Conservation (phyloP, 2,329 filamentous ascomycete species). For the Didymella lethalis region DNA sequence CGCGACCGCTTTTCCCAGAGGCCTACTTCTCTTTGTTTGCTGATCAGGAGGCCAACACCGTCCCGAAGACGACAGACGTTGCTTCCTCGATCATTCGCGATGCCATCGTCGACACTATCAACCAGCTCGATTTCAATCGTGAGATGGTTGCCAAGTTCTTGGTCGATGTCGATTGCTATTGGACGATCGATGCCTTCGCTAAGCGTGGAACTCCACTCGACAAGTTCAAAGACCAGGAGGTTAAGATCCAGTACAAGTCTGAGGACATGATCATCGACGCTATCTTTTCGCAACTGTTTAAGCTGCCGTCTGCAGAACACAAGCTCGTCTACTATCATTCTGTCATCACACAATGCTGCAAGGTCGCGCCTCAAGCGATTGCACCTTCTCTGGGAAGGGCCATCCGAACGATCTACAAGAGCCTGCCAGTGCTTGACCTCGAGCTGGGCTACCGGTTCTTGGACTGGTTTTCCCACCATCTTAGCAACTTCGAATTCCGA, state of each 20-base stretch:
- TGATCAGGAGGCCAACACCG: slow-evolving; percentile 86
- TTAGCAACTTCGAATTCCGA: slow-evolving; percentile 98
- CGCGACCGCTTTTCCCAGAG: slow-evolving; percentile 85
- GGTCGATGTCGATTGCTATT: slow-evolving; percentile 95
- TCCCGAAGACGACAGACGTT: slow-evolving; percentile 78
- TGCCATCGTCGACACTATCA: slow-evolving; percentile 88
- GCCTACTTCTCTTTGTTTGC: slow-evolving; percentile 92
- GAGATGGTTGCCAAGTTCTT: slow-evolving; percentile 85
- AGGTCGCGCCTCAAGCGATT: slow-evolving; percentile 94
- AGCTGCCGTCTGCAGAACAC: slow-evolving; percentile 85
- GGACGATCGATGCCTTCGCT: slow-evolving; percentile 86
- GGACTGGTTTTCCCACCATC: slow-evolving; percentile 97
- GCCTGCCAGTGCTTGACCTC: slow-evolving; percentile 81
- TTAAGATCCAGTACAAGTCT: slow-evolving; percentile 89
- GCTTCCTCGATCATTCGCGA: slow-evolving; percentile 86
- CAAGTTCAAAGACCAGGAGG: slow-evolving; percentile 73
- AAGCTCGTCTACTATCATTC: slow-evolving; percentile 98
- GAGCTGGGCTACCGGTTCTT: slow-evolving; percentile 87
- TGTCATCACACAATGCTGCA: slow-evolving; percentile 92
- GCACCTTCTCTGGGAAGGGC: slow-evolving; percentile 92
- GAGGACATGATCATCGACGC: slow-evolving; percentile 98
- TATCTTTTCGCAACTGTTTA: slow-evolving; percentile 93
- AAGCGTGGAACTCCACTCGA: slow-evolving; percentile 94
- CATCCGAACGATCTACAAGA: slow-evolving; percentile 89
- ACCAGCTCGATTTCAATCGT: slow-evolving; percentile 91